A percentile compares a stretch with the other conserved stretches of the same genome.
Conservation (phyloP, 768 basidiomycete species). For the Pleurotus tuoliensis region DNA sequence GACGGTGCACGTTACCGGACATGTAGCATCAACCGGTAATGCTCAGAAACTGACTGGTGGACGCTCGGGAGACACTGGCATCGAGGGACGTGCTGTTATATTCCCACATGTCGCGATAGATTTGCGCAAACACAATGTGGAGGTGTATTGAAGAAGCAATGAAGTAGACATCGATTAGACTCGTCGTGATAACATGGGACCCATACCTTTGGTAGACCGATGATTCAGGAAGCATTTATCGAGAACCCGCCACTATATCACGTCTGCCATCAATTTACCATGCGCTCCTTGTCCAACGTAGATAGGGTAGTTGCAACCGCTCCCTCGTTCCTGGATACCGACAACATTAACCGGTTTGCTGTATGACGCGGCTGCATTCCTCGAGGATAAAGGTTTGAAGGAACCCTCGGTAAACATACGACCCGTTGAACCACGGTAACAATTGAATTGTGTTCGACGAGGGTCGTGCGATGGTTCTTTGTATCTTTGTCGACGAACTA, state of each 20-base stretch:
- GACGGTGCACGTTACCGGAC: not conserved
- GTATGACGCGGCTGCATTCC: not conserved
- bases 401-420: not conserved
- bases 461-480: too few relatives aligned
- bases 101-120: not conserved
- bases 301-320: not conserved
- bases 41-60: not conserved
- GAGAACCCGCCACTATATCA: not conserved
- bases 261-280: not conserved
- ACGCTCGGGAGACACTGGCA: not conserved
- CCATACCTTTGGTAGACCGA: not conserved
- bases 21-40: not conserved
- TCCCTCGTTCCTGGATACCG: not conserved
- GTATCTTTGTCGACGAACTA: too few relatives aligned
- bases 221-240: not conserved
- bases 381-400: not conserved
- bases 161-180: not conserved
- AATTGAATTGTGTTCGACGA: too few relatives aligned
- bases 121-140: not conserved
- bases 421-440: not conserved
- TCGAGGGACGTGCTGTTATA: not conserved
- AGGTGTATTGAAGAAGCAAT: not conserved
- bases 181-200: not conserved
- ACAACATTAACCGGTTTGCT: not conserved
- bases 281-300: not conserved